Evolutionary conservation across 768 basidiomycete species (phyloP).

Genomic region (Boletus rufocinnamomeus): DNA sequence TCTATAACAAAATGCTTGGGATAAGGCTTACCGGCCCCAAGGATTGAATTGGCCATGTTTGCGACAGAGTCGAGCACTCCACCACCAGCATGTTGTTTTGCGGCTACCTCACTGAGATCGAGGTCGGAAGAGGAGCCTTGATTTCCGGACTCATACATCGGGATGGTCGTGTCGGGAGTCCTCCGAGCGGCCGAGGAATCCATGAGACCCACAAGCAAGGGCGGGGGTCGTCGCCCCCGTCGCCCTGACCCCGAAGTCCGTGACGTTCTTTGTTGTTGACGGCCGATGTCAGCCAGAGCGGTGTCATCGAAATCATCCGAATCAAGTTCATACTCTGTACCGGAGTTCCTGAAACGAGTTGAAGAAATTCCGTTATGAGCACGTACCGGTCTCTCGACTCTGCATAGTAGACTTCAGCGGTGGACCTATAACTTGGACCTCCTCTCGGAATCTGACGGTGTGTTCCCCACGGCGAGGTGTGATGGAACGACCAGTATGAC

Average conservation of each 20-base stretch:
- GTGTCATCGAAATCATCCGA: slow-evolving; percentile 76
- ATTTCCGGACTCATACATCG: slow-evolving; percentile 41
- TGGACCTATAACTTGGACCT: slow-evolving; percentile 67
- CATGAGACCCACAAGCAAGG: slow-evolving; percentile 77
- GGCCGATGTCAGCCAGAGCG: slow-evolving; percentile 33
- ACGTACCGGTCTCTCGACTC: slow-evolving; percentile 83
- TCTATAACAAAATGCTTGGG: slow-evolving; percentile 11
- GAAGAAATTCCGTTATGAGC: slow-evolving; percentile 19
- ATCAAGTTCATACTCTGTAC: slow-evolving; percentile 80
- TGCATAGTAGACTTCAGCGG: slow-evolving; percentile 69
- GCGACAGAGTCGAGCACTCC: slow-evolving; percentile 79
- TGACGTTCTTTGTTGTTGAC: slow-evolving; percentile 25
- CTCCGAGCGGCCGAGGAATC: slow-evolving; percentile 60
- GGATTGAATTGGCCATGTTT: slow-evolving; percentile 95
- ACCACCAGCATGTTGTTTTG: slow-evolving; percentile 67
- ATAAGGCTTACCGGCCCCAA: slow-evolving; percentile 75
- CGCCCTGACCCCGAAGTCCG: slow-evolving; percentile 35
- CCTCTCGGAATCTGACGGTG: slow-evolving; percentile 65
- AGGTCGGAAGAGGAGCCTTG: slow-evolving; percentile 28
- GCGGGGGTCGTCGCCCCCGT: slow-evolving; percentile 59
- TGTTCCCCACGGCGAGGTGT: slow-evolving; percentile 42
- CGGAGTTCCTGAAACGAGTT: slow-evolving; percentile 11
- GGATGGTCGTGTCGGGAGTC: slow-evolving; percentile 58
- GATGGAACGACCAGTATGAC: slow-evolving; percentile 35
- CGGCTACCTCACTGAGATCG: slow-evolving; percentile 72